These are phyloP conservation scores for Niebla homalea DNA, from an alignment of 495 filamentous ascomycete species.

Conservation along the genomic window DNA sequence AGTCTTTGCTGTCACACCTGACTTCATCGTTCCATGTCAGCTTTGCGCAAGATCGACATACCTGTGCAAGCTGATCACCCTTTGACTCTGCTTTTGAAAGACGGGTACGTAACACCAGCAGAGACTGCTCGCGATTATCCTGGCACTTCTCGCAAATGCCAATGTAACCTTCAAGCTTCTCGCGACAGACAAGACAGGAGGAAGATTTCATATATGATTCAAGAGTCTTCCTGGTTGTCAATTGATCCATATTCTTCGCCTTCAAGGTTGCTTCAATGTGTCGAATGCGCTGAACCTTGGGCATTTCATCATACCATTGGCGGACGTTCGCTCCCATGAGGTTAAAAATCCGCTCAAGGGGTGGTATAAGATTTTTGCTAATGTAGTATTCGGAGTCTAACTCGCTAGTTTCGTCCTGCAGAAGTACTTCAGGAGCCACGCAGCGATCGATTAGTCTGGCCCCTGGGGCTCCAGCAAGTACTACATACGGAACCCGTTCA, in stretches of 20 bases:
- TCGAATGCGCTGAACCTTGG: conserved; percentile 66
- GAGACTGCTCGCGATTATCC: conserved; percentile 37
- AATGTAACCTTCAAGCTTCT: conserved; percentile 42
- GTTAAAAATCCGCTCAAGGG: conserved; percentile 92
- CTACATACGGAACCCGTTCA: conserved; percentile 88
- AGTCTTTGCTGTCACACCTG: conserved; percentile 78
- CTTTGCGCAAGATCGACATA: conserved; percentile 75
- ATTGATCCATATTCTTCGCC: conserved; percentile 15
- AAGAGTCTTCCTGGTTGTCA: conserved; percentile 46
- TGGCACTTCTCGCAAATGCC: conserved; percentile 57
- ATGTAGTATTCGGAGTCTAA: conserved; percentile 98
- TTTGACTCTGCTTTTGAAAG: conserved; percentile 51
- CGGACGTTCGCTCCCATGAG: conserved; percentile 87
- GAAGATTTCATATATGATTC: conserved; percentile 79
- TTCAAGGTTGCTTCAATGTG: conserved; percentile 34
- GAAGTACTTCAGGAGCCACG: conserved; percentile 71
- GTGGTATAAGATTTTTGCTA: conserved; percentile 85
- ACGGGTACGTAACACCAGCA: conserved; percentile 46
- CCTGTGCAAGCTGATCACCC: conserved; percentile 48
- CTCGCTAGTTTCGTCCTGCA: conserved; percentile 59
- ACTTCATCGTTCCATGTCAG: conserved; percentile 61
- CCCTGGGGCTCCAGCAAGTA: conserved; percentile 76
- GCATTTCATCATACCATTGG: conserved; percentile 94
- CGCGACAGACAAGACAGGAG: conserved; percentile 62
- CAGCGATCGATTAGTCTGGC: conserved; percentile 80